Conservation (phyloP, 2,329 filamentous ascomycete genomes). For the Arthrobotrys sinensis region DNA sequence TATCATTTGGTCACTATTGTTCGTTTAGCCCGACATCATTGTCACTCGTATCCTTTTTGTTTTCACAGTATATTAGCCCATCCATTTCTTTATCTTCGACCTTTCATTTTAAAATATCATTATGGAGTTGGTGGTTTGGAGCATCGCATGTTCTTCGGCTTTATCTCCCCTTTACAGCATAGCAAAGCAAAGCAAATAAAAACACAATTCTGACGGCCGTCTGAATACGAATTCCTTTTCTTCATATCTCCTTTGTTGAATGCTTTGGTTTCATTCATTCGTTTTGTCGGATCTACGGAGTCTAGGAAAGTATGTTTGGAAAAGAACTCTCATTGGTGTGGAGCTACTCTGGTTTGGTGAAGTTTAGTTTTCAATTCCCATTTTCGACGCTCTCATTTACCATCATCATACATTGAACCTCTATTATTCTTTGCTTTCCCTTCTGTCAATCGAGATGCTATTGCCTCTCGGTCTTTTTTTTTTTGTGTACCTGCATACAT, state of each 20-base stretch:
- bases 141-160: slow-evolving; percentile 35
- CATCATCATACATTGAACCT: neutral
- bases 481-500: slow-evolving; percentile 1
- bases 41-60: slow-evolving; percentile 2
- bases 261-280: slow-evolving; percentile 13
- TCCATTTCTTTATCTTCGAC: slow-evolving; percentile 19
- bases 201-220: slow-evolving; percentile 45
- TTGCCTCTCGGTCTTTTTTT: neutral
- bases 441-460: neutral
- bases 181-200: slow-evolving; percentile 35
- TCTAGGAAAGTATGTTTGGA: slow-evolving; percentile 19
- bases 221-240: slow-evolving; percentile 46
- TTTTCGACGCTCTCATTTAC: slow-evolving; percentile 16
- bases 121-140: slow-evolving; percentile 59
- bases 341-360: slow-evolving; percentile 27
- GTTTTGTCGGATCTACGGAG: slow-evolving; percentile 22
- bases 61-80: slow-evolving; percentile 29
- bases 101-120: slow-evolving; percentile 44
- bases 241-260: slow-evolving; percentile 14
- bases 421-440: neutral
- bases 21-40: slow-evolving; percentile 10
- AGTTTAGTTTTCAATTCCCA: neutral
- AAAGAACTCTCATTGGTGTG: slow-evolving; percentile 16
- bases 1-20: slow-evolving; percentile 1
- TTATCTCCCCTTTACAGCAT: slow-evolving; percentile 22